phyloP scores from a whole-genome alignment of 2,329 filamentous ascomycete species.

The Fusarium sp. region DNA sequence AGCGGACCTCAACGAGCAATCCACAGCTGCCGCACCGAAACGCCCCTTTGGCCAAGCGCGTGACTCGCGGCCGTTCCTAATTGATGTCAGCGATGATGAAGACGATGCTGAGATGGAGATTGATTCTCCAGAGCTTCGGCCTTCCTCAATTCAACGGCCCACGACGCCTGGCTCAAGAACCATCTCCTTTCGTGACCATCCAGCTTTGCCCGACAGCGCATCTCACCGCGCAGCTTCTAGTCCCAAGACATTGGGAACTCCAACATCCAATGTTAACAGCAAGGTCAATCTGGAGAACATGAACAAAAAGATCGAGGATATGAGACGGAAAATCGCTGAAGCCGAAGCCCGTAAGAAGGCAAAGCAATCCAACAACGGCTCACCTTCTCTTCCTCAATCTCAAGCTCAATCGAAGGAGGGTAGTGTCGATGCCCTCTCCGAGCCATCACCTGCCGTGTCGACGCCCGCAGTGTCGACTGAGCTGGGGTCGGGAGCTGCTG shows the following conservation, averaged over 20 bases:
- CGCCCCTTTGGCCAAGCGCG: conserved; percentile 68
- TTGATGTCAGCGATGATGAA: conserved; percentile 80
- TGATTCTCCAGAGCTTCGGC: conserved; percentile 60
- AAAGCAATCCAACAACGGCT: conserved; percentile 47
- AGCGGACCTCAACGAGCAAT: conserved; percentile 71
- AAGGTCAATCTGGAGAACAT: conserved; percentile 58
- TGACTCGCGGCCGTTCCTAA: conserved; percentile 72
- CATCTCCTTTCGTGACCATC: conserved; percentile 54
- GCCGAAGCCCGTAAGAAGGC: conserved; percentile 63
- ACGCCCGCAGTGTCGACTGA: conserved; percentile 1
- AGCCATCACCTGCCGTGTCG: neutral
- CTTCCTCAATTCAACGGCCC: conserved; percentile 46
- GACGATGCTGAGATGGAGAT: conserved; percentile 74
- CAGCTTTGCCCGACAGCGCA: conserved; percentile 54
- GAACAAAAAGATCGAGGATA: conserved; percentile 66
- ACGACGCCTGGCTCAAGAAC: conserved; percentile 48
- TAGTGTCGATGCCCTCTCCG: conserved; percentile 33
- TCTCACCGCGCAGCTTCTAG: conserved; percentile 53
- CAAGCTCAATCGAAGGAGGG: conserved; percentile 41
- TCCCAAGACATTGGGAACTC: conserved; percentile 51
- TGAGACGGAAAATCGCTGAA: conserved; percentile 66
- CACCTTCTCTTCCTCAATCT: conserved; percentile 44
- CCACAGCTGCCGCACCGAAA: conserved; percentile 56
- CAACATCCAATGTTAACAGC: conserved; percentile 48
- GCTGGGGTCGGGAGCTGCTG: neutral